Evolutionary conservation across 306 rosid genomes (phyloP), one percentile per base, ranked within the genome.

Genomic region (Sophora flavescens): DNA sequence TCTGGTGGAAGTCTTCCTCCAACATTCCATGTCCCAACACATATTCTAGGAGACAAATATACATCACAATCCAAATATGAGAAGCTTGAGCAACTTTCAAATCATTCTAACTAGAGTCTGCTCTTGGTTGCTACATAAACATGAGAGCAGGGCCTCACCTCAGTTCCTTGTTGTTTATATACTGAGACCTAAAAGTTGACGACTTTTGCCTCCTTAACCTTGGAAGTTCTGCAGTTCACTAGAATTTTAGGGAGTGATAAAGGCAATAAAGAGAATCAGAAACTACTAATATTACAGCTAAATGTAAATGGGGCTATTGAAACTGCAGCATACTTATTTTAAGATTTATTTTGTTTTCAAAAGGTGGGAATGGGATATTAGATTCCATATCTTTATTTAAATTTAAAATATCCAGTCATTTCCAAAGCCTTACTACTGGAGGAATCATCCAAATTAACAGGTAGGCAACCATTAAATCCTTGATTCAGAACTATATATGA

Each of bases 11-110:
- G 79, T 77, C 80, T 84, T 74, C 98, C 98, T 70, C 93, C 98
- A 17, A 89, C 95, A 75, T 94, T 94, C 98, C 98, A 94, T 74
- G 98, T 94, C 48, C 90, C 96, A 48, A 78, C 91, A 68, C 95
- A 76, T 82, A 94, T 77, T 85, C 98, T 94, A 70, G 11, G 42
- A 63, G 15, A 83, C 44, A 79, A 77, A 83, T 36, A 54, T 18
- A 64, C 54, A 66, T 10, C 81, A 71, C 3, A 72, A 53, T 78
- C 8, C 47, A 66, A 32, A 71, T 75, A 71, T 78, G 62, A 67
- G 76, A 77, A 65, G 53, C 52, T 74, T 72, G 75, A 78, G 42
- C 48, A 78, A 68, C 22, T 60, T 41, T 30, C 41, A 10, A 52
- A 45, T 60, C 18, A 72, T 44, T 33, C 45, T 36, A 83, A 57